Conservation (phyloP, 2,329 filamentous ascomycete genomes). For the Apiospora aurea region DNA sequence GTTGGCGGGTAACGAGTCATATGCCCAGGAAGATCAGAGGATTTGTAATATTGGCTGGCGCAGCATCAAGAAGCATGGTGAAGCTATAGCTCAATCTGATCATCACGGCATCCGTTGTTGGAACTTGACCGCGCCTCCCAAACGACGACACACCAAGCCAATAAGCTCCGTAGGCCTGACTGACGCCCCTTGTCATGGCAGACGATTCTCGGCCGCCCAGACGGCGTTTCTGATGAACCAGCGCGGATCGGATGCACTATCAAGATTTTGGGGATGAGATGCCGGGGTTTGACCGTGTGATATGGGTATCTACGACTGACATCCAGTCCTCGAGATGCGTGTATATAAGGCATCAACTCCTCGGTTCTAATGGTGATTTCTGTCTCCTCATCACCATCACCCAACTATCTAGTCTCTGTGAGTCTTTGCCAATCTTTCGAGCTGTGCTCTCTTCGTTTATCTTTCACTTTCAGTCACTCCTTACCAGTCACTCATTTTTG, state of each 20-base stretch:
- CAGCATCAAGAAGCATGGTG: neutral
- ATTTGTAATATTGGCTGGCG: slow-evolving; percentile 6
- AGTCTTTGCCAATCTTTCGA: slow-evolving; percentile 27
- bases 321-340: neutral
- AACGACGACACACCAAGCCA: neutral
- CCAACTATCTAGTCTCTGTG: slow-evolving; percentile 8
- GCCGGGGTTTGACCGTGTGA: neutral
- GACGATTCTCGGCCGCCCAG: neutral
- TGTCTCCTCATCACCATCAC: slow-evolving; percentile 14
- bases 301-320: neutral
- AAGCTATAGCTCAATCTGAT: neutral
- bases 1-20: neutral
- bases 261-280: slow-evolving; percentile 3
- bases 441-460: slow-evolving; percentile 40
- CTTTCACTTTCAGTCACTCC: slow-evolving; percentile 26
- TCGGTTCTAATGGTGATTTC: neutral
- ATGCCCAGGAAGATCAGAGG: neutral
- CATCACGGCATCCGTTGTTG: slow-evolving; percentile 19
- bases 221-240: slow-evolving; percentile 3
- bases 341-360: neutral
- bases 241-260: neutral
- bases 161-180: neutral
- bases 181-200: neutral
- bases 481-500: slow-evolving; percentile 35
- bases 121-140: neutral